A percentile compares a stretch with the other conserved stretches of the same genome.
Evolutionary conservation across 306 rosid species (phyloP).

Genomic region (Cucumis hystrix): DNA sequence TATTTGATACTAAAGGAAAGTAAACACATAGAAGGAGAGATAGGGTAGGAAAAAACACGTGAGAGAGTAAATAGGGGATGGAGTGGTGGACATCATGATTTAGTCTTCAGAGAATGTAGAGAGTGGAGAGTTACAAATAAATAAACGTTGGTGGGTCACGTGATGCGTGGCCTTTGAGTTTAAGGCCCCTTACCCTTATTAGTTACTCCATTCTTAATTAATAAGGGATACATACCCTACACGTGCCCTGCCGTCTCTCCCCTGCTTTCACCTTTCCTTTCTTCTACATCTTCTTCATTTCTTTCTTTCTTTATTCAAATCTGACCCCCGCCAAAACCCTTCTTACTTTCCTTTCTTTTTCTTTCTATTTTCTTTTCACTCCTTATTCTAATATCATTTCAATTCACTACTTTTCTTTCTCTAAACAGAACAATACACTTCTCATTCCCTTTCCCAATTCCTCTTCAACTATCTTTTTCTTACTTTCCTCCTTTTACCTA

Average conservation of each 20-base stretch:
- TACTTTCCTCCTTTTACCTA: not conserved
- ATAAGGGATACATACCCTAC: not conserved
- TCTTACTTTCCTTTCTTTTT: not conserved
- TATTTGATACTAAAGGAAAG: no score
- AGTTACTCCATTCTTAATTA: no score
- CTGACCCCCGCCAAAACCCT: not conserved
- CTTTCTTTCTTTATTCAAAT: not conserved
- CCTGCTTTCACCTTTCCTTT: not conserved
- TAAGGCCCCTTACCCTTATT: not conserved
- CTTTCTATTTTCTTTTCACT: not conserved
- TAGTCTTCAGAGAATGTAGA: not conserved
- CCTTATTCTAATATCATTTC: not conserved
- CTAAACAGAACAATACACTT: not conserved
- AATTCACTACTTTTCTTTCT: not conserved
- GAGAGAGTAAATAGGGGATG: conserved; percentile 1
- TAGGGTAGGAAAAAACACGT: not conserved
- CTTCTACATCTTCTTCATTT: no score
- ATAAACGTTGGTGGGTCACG: conserved; percentile 5
- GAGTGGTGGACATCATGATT: not conserved
- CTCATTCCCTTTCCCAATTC: not conserved
- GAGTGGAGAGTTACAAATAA: not conserved
- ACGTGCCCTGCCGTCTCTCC: not conserved
- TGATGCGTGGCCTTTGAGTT: not conserved
- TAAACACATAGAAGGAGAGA: no score
- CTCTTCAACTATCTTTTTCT: not conserved